Conservation (phyloP, 352 stramenopile species). For the Phytophthora lateralis region DNA sequence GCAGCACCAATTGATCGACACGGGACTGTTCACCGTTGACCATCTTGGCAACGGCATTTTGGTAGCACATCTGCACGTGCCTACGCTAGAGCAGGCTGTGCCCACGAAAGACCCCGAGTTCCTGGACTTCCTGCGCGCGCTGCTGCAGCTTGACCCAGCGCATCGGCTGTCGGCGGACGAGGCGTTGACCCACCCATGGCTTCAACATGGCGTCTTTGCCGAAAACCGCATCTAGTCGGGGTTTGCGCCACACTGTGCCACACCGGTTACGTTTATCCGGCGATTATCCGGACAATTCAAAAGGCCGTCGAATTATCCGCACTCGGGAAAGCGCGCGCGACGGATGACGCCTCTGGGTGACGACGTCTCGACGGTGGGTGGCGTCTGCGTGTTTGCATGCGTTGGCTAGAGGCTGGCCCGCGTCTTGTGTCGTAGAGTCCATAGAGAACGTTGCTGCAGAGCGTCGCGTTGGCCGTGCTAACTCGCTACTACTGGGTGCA, state of each 20-base stretch:
- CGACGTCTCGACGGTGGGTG: slow-evolving; percentile 32
- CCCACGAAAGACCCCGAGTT: slow-evolving; percentile 64
- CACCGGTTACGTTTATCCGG: slow-evolving; percentile 11
- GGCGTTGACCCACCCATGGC: slow-evolving; percentile 69
- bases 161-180: slow-evolving; percentile 54
- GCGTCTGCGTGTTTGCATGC: slow-evolving; percentile 14
- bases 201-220: slow-evolving; percentile 68
- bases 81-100: slow-evolving; percentile 61
- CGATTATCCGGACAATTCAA: slow-evolving; percentile 28
- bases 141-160: slow-evolving; percentile 73
- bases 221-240: slow-evolving; percentile 38
- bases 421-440: slow-evolving; percentile 7
- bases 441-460: slow-evolving; percentile 17
- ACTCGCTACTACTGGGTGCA: not conserved
- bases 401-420: not conserved
- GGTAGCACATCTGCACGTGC: slow-evolving; percentile 36
- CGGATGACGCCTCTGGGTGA: slow-evolving; percentile 17
- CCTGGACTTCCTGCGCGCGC: slow-evolving; percentile 64
- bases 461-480: not conserved
- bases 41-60: slow-evolving; percentile 56
- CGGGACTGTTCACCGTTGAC: slow-evolving; percentile 59
- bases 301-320: slow-evolving; percentile 1
- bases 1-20: slow-evolving; percentile 61
- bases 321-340: slow-evolving; percentile 19
- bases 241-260: not conserved